Percentiles rank a stretch among this genome's conserved stretches.
phyloP scores from a whole-genome alignment of 163 green algal genomes.

The Prototheca stagnorum region DNA sequence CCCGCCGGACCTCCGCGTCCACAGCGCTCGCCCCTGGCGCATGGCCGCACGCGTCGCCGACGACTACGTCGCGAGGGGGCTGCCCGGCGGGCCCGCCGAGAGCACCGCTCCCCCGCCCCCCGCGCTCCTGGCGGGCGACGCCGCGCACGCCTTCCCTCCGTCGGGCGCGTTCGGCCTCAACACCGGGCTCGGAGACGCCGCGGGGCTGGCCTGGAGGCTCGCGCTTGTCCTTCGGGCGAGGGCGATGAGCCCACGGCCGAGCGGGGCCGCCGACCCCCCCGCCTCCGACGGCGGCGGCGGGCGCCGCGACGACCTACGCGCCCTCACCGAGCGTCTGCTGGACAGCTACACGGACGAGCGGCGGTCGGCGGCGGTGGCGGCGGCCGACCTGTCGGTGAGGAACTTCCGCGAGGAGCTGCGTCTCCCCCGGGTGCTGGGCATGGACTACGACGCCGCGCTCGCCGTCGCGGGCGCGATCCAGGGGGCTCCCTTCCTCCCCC shows the following conservation, averaged over 20 bases:
- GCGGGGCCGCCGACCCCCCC: too few relatives aligned
- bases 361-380: constrained; percentile 45
- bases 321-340: constrained; percentile 31
- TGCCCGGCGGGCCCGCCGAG: too few relatives aligned
- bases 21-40: constrained; percentile 41
- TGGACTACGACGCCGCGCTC: constrained; percentile 38
- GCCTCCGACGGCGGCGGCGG: too few relatives aligned
- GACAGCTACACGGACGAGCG: constrained; percentile 52
- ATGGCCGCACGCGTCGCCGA: constrained; percentile 75
- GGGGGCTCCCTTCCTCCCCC: too few relatives aligned
- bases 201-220: constrained; percentile 89
- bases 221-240: constrained; percentile 34
- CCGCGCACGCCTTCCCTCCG: constrained; percentile 83
- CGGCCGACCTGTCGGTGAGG: constrained; percentile 54
- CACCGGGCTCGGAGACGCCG: constrained; percentile 69
- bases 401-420: constrained; percentile 71
- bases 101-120: constrained; percentile 6
- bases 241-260: too few relatives aligned
- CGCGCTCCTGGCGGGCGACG: constrained; percentile 71
- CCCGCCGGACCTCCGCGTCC: background rate
- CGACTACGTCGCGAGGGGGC: too few relatives aligned
- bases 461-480: too few relatives aligned
- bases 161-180: constrained; percentile 87
- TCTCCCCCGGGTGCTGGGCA: constrained; percentile 36
- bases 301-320: too few relatives aligned